Evolutionary conservation across 202 grass and related monocot species (phyloP).

Genomic region (Carex sylvatica): DNA sequence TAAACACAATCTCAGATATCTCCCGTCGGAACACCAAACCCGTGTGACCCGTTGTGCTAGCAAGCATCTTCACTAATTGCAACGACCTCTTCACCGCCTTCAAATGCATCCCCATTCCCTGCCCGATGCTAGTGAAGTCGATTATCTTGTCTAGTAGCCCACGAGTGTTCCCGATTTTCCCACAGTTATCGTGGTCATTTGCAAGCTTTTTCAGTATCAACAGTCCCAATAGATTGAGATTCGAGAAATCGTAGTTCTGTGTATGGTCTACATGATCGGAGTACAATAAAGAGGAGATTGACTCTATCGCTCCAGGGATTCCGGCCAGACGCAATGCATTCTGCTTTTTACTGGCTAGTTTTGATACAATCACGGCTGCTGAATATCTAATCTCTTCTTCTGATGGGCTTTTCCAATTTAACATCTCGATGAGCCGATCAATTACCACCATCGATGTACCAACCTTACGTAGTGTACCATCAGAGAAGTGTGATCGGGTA

Average conservation of each 20-base stretch:
- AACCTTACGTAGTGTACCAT: conserved; percentile 49
- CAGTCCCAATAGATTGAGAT: conserved; percentile 69
- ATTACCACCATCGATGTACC: conserved; percentile 46
- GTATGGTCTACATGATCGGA: background rate
- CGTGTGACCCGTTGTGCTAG: conserved; percentile 46
- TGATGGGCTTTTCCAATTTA: conserved; percentile 48
- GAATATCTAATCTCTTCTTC: conserved; percentile 44
- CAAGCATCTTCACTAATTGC: conserved; percentile 75
- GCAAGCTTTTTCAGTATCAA: conserved; percentile 80
- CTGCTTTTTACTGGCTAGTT: conserved; percentile 64
- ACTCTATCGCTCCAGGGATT: conserved; percentile 54
- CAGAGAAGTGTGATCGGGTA: conserved; percentile 18
- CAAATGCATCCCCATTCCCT: conserved; percentile 26
- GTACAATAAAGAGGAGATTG: conserved; percentile 64
- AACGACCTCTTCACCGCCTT: conserved; percentile 79
- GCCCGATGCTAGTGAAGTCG: conserved; percentile 40
- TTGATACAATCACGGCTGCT: conserved; percentile 63
- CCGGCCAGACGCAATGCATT: conserved; percentile 58
- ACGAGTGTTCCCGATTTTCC: conserved; percentile 61
- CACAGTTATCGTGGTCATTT: conserved; percentile 63
- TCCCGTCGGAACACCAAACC: conserved; percentile 54
- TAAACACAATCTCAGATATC: conserved; percentile 73
- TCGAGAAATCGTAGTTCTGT: conserved; percentile 32
- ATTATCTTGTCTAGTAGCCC: conserved; percentile 81
- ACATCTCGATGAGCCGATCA: conserved; percentile 73